Base-by-base conservation (phyloP, 106 monocot species). In the Dioscorea alata region DNA sequence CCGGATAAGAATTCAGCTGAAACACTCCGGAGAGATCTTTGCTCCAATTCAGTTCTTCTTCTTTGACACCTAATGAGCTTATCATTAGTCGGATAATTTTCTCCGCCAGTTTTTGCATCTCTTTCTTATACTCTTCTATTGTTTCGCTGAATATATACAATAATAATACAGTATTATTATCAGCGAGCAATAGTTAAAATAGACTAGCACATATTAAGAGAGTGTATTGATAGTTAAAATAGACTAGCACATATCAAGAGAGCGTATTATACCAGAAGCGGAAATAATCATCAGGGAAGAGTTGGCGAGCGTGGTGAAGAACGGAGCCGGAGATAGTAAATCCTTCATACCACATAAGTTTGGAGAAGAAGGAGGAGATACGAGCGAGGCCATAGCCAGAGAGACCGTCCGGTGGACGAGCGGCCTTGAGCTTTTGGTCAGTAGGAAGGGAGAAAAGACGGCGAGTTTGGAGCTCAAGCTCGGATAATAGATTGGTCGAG, bases 341-440 rank as follows among this genome's bases (percentile, higher is more conserved):
- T 15, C 96, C 96, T 70, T 97, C 96, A 5, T 82, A 97, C 96
- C 96, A 97, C 84, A 97, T 84, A 53, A 74, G 65, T 82, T 97
- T 97, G 54, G 84, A 71, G 80, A 92, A 92, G 82, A 92, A 89
- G 20, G 89, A 74, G 17, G 96, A 89, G 75, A 97, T 86, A 20
- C 80, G 79, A 42, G 82, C 80, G 18, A 79, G 78, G 22, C 96
- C 96, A 68, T 84, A 97, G 25, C 96, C 96, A 4, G 92, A 78
- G 31, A 86, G 19, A 16, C 75, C 66, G 23, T 69, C 75, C 19
- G 77, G 66, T 0, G 73, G 20, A 8, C 85, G 86, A 14, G 80
- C 75, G 4, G 86, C 89, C 62, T 50, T 74, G 61, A 97, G 84
- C 84, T 97, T 97, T 24, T 73, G 78, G 23, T 71, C 31, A 18